phyloP scores from a whole-genome alignment of 176 grass and related monocot species.

The Panicum miliaceum region DNA sequence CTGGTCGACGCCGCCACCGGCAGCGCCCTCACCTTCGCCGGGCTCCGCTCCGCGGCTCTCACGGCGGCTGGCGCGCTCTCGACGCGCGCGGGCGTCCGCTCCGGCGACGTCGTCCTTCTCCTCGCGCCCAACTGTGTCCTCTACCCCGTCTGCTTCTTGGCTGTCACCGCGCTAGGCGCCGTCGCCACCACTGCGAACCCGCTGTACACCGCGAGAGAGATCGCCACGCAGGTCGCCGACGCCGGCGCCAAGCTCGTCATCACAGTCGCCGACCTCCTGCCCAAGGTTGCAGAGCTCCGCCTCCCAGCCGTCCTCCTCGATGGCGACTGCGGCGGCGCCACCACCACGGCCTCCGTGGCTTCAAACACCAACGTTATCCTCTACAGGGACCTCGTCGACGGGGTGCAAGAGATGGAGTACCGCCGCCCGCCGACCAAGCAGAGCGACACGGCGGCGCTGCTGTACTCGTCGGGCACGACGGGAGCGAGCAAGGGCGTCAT shows the following conservation, averaged over 20 bases:
- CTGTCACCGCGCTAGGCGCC: constrained; percentile 65
- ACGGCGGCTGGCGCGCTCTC: constrained; percentile 53
- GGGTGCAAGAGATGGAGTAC: constrained; percentile 41
- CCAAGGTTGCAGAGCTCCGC: constrained; percentile 49
- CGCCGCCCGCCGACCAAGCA: constrained; percentile 58
- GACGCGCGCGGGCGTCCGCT: constrained; percentile 51
- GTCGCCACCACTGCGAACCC: constrained; percentile 84
- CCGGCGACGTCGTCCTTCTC: constrained; percentile 70
- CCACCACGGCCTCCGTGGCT: background rate
- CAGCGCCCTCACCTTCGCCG: constrained; percentile 56
- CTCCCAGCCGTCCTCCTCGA: constrained; percentile 76
- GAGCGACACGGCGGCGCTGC: constrained; percentile 62
- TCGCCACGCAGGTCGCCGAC: constrained; percentile 75
- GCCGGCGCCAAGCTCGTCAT: constrained; percentile 53
- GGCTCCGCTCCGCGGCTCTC: constrained; percentile 51
- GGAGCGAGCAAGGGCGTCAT: constrained; percentile 90
- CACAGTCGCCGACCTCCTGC: constrained; percentile 64
- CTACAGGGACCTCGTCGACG: constrained; percentile 61
- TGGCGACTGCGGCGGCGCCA: background rate
- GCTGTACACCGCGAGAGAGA: constrained; percentile 67
- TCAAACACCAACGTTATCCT: constrained; percentile 32
- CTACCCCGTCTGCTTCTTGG: constrained; percentile 80
- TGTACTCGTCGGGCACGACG: constrained; percentile 95
- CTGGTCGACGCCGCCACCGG: constrained; percentile 67
- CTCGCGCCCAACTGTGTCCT: constrained; percentile 81